phyloP scores from a whole-genome alignment of 2,329 filamentous ascomycete genomes.

The Celoporthe dispersa region DNA sequence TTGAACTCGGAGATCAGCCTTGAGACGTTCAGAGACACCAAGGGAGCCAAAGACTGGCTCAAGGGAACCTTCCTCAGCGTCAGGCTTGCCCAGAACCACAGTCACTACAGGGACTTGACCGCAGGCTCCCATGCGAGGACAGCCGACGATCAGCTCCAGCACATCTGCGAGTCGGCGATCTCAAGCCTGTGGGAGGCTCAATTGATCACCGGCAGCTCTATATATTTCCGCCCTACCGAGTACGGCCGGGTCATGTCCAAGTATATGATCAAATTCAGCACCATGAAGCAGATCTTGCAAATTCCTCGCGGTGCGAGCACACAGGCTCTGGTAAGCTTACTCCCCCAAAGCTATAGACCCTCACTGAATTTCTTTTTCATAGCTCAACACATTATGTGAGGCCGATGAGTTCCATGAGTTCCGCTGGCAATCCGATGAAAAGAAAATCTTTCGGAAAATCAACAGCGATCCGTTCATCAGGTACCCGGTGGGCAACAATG shows the following conservation, averaged over 20 bases:
- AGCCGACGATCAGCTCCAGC: conserved; percentile 64
- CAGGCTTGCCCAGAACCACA: conserved; percentile 71
- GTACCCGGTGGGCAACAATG: conserved; percentile 70
- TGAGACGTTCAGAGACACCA: conserved; percentile 68
- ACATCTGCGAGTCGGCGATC: conserved; percentile 73
- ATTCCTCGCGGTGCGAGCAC: conserved; percentile 64
- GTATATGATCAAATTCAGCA: conserved; percentile 80
- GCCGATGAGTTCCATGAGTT: conserved; percentile 75
- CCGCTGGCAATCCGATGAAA: conserved; percentile 72
- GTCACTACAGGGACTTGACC: conserved; percentile 66
- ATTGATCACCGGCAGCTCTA: conserved; percentile 55
- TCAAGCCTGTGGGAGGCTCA: conserved; percentile 63
- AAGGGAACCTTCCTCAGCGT: conserved; percentile 78
- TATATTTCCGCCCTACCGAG: conserved; percentile 64
- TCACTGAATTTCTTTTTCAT: conserved; percentile 24
- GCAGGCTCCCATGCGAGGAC: conserved; percentile 54
- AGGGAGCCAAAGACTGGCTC: conserved; percentile 75
- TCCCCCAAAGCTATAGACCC: conserved; percentile 3
- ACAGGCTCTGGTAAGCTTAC: conserved; percentile 67
- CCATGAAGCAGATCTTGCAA: conserved; percentile 72
- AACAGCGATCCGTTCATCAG: conserved; percentile 72
- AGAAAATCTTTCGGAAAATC: conserved; percentile 69
- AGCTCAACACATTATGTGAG: conserved; percentile 70
- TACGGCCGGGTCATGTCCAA: conserved; percentile 82
- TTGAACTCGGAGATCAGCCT: conserved; percentile 83